Conservation (phyloP, 306 rosid species). For the Astragalus glycyphyllos region DNA sequence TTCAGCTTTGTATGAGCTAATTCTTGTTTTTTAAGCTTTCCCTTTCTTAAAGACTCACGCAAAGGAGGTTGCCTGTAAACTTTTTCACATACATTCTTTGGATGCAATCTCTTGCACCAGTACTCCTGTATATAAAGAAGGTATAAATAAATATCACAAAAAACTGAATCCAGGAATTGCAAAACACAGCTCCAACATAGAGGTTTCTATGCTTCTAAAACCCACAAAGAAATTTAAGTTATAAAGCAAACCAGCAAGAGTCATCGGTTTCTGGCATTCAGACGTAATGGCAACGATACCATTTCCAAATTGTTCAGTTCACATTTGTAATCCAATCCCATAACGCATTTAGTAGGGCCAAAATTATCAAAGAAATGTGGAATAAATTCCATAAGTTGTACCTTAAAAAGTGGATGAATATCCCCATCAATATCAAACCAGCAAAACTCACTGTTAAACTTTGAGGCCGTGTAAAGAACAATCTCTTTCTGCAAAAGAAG, state of each 20-base stretch:
- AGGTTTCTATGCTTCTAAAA: conserved; percentile 33
- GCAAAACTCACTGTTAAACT: conserved; percentile 71
- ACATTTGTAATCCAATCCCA: conserved; percentile 19
- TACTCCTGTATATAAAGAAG: conserved; percentile 67
- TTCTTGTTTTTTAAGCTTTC: conserved; percentile 80
- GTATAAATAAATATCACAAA: conserved; percentile 29
- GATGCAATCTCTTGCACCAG: conserved; percentile 96
- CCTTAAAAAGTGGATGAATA: conserved; percentile 94
- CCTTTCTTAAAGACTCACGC: conserved; percentile 85
- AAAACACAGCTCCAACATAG: conserved; percentile 32
- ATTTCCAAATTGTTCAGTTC: conserved; percentile 34
- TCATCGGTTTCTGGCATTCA: conserved; percentile 14
- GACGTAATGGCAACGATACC: conserved; percentile 7
- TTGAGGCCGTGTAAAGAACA: conserved; percentile 90
- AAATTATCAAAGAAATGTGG: conserved; percentile 16
- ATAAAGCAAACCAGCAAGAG: conserved; percentile 26
- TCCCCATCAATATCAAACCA: conserved; percentile 92
- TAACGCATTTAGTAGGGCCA: conserved; percentile 20
- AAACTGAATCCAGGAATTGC: conserved; percentile 28
- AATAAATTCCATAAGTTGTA: conserved; percentile 39
- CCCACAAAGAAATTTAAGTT: conserved; percentile 25
- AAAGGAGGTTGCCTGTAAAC: conserved; percentile 92
- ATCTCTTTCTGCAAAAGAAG: conserved; percentile 84
- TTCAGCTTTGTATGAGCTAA: conserved; percentile 75
- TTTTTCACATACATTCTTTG: conserved; percentile 94